Evolutionary conservation across 2,329 filamentous ascomycete genomes (phyloP).

Genomic region (Sarocladium brachiariae): DNA sequence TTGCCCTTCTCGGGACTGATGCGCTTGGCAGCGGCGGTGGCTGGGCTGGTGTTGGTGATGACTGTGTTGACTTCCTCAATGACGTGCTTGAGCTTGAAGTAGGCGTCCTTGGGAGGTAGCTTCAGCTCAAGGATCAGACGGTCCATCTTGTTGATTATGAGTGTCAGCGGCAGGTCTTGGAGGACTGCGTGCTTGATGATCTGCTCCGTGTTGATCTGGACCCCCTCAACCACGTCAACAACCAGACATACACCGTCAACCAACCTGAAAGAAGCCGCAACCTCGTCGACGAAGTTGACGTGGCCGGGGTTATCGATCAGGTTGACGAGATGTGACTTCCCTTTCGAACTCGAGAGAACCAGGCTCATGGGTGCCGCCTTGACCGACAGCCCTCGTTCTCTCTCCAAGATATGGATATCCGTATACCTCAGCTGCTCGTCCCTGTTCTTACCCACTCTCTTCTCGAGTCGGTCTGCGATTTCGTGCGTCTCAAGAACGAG

Average conservation of each 20-base stretch:
- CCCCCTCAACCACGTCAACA: conserved; percentile 95
- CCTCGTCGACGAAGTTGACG: conserved; percentile 97
- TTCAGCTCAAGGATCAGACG: conserved; percentile 90
- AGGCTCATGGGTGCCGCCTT: conserved; percentile 94
- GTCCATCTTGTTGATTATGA: conserved; percentile 97
- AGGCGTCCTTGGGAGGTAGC: conserved; percentile 88
- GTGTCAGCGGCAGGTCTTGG: conserved; percentile 78
- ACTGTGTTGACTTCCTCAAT: conserved; percentile 95
- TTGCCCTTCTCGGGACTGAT: conserved; percentile 96
- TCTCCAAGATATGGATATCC: conserved; percentile 81
- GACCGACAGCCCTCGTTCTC: conserved; percentile 83
- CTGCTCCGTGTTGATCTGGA: conserved; percentile 96
- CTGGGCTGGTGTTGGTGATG: conserved; percentile 81
- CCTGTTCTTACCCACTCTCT: conserved; percentile 69
- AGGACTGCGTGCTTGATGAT: conserved; percentile 94
- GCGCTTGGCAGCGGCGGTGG: conserved; percentile 69
- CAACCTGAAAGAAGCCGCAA: conserved; percentile 78
- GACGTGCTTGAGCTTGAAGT: conserved; percentile 99
- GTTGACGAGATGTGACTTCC: conserved; percentile 93
- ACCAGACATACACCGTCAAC: conserved; percentile 90
- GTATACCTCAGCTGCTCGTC: conserved; percentile 94
- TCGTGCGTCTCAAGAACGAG: conserved; percentile 93
- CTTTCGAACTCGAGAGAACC: conserved; percentile 77
- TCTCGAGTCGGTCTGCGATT: conserved; percentile 69
- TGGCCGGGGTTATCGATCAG: conserved; percentile 94